Evolutionary conservation across 2,329 filamentous ascomycete genomes (phyloP).

Genomic region (Colletotrichum brevisporum): DNA sequence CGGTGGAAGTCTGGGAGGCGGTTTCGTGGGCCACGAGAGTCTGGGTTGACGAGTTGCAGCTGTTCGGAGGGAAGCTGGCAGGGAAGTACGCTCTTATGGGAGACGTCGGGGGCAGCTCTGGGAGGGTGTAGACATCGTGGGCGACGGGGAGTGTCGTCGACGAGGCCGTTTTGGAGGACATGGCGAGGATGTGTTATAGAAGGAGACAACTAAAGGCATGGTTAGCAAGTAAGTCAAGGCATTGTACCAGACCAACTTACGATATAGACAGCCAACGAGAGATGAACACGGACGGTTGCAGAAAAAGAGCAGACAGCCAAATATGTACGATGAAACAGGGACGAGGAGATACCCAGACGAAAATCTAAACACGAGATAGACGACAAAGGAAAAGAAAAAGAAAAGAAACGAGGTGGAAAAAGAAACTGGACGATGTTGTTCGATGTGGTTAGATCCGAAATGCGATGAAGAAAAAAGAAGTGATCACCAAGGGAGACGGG

Average conservation of each 20-base stretch:
- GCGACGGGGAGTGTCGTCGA: constrained; percentile 25
- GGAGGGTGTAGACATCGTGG: not conserved
- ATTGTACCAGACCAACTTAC: constrained; percentile 2
- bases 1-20: not conserved
- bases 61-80: not conserved
- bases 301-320: not conserved
- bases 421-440: constrained; percentile 9
- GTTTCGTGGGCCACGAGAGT: constrained; percentile 25
- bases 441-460: not conserved
- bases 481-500: constrained; percentile 27
- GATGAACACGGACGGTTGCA: not conserved
- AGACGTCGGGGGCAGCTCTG: constrained; percentile 7
- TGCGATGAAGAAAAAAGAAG: constrained; percentile 2
- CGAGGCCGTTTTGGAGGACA: constrained; percentile 27
- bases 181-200: not conserved
- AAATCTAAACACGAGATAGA: constrained; percentile 14
- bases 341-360: constrained; percentile 1
- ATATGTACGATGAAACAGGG: not conserved
- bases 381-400: constrained; percentile 16
- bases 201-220: not conserved
- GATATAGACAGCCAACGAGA: not conserved
- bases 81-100: constrained; percentile 23
- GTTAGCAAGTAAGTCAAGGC: constrained; percentile 4
- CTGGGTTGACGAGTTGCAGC: constrained; percentile 26
- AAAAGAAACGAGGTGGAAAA: constrained; percentile 9